A percentile compares a stretch with the other conserved stretches of the same genome.
phyloP scores from a whole-genome alignment of 83 land plant genomes.

The Thuja plicata region DNA sequence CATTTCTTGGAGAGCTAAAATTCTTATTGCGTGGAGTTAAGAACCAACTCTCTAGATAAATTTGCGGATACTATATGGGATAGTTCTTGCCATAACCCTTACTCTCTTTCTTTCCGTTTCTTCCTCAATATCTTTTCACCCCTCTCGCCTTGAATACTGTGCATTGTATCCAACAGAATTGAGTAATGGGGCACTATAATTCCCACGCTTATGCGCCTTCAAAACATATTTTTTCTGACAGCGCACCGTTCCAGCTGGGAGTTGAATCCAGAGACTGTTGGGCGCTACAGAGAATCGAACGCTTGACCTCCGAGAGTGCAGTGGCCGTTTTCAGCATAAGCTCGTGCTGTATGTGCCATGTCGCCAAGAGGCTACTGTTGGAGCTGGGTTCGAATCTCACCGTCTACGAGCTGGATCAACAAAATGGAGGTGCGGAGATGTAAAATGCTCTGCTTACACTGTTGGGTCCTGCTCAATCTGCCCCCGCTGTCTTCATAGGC shows the following conservation, averaged over 20 bases:
- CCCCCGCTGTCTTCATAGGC: slow-evolving; percentile 59
- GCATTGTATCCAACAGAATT: no score
- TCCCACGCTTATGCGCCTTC: not conserved
- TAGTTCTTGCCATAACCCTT: no score
- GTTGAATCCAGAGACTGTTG: no score
- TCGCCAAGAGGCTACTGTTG: slow-evolving; percentile 54
- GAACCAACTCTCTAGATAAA: no score
- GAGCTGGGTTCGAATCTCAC: slow-evolving; percentile 64
- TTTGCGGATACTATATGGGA: no score
- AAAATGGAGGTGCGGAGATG: not conserved
- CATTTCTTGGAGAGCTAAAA: no score
- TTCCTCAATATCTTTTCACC: no score
- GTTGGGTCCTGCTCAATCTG: not conserved
- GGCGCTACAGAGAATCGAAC: slow-evolving; percentile 43
- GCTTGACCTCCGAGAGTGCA: slow-evolving; percentile 57
- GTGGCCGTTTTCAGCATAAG: slow-evolving; percentile 67
- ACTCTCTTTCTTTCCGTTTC: no score
- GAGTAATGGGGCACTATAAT: not conserved
- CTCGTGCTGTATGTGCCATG: slow-evolving; percentile 73
- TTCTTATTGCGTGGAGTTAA: no score
- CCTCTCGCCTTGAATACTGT: not conserved
- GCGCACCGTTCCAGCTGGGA: not conserved
- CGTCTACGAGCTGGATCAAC: slow-evolving; percentile 59
- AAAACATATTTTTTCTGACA: not conserved
- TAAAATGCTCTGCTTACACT: not conserved